A percentile compares a stretch with the other conserved stretches of the same genome.
These are phyloP conservation scores for Violaceomyces palustris DNA, from an alignment of 1,284 basidiomycete species.

Conservation along the genomic window DNA sequence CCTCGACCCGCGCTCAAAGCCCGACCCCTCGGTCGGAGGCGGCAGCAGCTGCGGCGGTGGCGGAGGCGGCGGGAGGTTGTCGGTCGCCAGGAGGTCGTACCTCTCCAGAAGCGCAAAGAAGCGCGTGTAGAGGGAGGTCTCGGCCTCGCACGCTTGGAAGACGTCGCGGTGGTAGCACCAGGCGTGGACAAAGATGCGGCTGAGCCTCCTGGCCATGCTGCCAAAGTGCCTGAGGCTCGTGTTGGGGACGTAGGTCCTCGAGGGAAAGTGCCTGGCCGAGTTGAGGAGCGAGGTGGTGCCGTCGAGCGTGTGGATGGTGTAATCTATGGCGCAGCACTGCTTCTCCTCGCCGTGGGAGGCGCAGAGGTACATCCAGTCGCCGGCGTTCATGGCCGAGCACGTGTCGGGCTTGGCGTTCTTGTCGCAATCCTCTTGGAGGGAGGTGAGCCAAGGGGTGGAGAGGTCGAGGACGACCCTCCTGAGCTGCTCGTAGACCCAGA, in stretches of 20 bases:
- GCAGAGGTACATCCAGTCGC: conserved; percentile 92
- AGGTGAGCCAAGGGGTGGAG: conserved; percentile 79
- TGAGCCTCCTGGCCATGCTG: conserved; percentile 77
- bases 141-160: conserved; percentile 82
- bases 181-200: conserved; percentile 91
- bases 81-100: conserved; percentile 62
- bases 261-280: conserved; percentile 80
- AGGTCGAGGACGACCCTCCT: conserved; percentile 87
- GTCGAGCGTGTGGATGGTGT: conserved; percentile 90
- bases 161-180: conserved; percentile 72
- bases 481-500: conserved; percentile 91
- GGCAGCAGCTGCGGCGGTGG: too few species aligned
- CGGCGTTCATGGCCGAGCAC: conserved; percentile 95
- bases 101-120: conserved; percentile 76
- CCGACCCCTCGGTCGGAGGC: too few species aligned
- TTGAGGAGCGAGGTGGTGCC: conserved; percentile 88
- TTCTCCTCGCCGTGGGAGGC: conserved; percentile 66
- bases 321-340: conserved; percentile 88
- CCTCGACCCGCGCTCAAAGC: too few species aligned
- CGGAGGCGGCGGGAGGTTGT: conserved; percentile 22
- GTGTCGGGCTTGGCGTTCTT: conserved; percentile 52
- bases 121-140: conserved; percentile 82
- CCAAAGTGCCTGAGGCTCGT: conserved; percentile 81
- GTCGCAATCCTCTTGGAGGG: conserved; percentile 73
- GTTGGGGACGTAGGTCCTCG: conserved; percentile 56